Evolutionary conservation across 1,139 yeast genomes (phyloP).

Genomic region (Kodamaea sp.): DNA sequence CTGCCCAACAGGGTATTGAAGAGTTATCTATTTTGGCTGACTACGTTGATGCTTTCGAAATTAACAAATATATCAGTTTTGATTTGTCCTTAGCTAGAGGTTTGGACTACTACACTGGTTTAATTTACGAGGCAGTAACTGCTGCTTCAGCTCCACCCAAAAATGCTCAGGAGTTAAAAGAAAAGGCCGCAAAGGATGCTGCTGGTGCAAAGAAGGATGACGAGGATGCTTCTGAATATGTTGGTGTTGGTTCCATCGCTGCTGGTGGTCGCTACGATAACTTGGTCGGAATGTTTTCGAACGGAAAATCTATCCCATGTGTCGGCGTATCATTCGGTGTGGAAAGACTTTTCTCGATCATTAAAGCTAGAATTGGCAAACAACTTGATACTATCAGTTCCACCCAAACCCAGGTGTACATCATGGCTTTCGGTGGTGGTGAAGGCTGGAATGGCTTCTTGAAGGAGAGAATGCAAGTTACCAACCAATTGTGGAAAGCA

Average conservation of each 20-base stretch:
- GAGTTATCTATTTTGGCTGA: slow-evolving; percentile 78
- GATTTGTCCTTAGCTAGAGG: slow-evolving; percentile 97
- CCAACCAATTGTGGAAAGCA: slow-evolving; percentile 80
- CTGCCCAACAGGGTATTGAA: slow-evolving; percentile 76
- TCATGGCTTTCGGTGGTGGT: slow-evolving; percentile 99
- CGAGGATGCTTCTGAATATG: slow-evolving; percentile 94
- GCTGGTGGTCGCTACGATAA: slow-evolving; percentile 99
- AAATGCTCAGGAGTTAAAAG: slow-evolving; percentile 67
- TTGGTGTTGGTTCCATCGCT: slow-evolving; percentile 97
- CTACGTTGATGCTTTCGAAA: slow-evolving; percentile 78
- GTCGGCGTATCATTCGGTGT: slow-evolving; percentile 97
- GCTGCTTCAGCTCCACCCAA: slow-evolving; percentile 92
- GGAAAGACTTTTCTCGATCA: slow-evolving; percentile 87
- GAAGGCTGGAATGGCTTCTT: slow-evolving; percentile 92
- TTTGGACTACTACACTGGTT: slow-evolving; percentile 93
- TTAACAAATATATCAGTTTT: slow-evolving; percentile 66
- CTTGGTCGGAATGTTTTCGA: slow-evolving; percentile 94
- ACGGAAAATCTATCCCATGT: slow-evolving; percentile 92
- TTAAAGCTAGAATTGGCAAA: slow-evolving; percentile 68
- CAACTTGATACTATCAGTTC: slow-evolving; percentile 66
- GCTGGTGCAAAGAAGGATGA: slow-evolving; percentile 25
- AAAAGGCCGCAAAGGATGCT: slow-evolving; percentile 43
- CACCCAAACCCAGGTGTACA: slow-evolving; percentile 85
- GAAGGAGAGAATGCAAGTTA: slow-evolving; percentile 84
- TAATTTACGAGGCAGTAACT: slow-evolving; percentile 95